Evolutionary conservation across 805 yeast species (phyloP).

Genomic region (Nakazawaea ishiwadae): DNA sequence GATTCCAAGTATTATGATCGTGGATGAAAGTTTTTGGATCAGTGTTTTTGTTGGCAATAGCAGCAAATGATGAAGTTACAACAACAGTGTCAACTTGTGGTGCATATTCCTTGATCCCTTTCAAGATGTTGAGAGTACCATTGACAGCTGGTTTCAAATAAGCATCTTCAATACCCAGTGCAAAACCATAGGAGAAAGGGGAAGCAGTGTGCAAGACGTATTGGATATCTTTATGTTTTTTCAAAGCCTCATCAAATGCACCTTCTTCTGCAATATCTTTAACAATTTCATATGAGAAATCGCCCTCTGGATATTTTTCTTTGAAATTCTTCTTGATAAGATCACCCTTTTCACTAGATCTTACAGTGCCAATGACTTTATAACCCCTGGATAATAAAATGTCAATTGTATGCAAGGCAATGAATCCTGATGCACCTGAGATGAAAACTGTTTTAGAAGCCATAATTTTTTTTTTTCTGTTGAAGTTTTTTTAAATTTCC

Average conservation of each 20-base stretch:
- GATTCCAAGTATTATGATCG: slow-evolving; percentile 32
- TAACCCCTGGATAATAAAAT: slow-evolving; percentile 34
- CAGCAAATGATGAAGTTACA: slow-evolving; percentile 49
- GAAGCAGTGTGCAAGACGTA: slow-evolving; percentile 49
- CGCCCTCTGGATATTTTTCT: slow-evolving; percentile 20
- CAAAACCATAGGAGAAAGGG: slow-evolving; percentile 36
- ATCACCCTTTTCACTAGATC: slow-evolving; percentile 41
- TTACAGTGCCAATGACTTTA: slow-evolving; percentile 46
- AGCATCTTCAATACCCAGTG: slow-evolving; percentile 34
- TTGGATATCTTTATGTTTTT: slow-evolving; percentile 30
- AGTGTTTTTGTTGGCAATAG: slow-evolving; percentile 20
- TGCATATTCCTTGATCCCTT: slow-evolving; percentile 32
- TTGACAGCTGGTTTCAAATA: slow-evolving; percentile 41
- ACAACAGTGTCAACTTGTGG: slow-evolving; percentile 39
- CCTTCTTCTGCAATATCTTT: slow-evolving; percentile 28
- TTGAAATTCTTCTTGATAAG: slow-evolving; percentile 26
- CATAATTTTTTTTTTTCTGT: too few relatives aligned
- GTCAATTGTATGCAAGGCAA: slow-evolving; percentile 45
- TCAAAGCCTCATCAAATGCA: slow-evolving; percentile 45
- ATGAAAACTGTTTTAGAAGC: slow-evolving; percentile 42
- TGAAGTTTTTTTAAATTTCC: too few relatives aligned
- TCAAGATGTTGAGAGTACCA: slow-evolving; percentile 40
- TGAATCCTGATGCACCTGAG: slow-evolving; percentile 51
- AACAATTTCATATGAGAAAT: slow-evolving; percentile 29
- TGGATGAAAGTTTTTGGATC: slow-evolving; percentile 9